Evolutionary conservation across 2,329 filamentous ascomycete species (phyloP).

Genomic region (Trichophyton mentagrophytes): DNA sequence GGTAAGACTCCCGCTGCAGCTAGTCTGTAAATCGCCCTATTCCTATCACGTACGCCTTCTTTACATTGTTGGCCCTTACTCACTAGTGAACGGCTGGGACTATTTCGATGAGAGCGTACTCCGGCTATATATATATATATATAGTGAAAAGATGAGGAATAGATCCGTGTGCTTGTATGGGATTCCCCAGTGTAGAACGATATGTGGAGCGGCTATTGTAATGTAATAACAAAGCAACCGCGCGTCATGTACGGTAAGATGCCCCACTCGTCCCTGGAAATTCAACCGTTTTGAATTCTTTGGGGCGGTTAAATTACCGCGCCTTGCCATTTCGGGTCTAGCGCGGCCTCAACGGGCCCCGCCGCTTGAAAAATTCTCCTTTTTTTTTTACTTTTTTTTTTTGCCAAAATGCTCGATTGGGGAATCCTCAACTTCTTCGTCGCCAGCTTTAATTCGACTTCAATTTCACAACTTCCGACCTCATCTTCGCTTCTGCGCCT

Average conservation of each 20-base stretch:
- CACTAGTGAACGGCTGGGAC: background rate
- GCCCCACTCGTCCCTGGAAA: constrained; percentile 6
- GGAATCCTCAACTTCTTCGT: background rate
- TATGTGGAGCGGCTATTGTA: background rate
- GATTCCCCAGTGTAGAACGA: background rate
- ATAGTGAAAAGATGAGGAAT: background rate
- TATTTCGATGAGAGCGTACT: no score
- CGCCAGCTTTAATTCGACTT: background rate
- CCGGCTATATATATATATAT: no score
- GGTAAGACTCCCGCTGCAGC: background rate
- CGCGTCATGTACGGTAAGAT: background rate
- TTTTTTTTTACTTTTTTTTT: constrained; percentile 3
- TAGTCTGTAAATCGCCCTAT: background rate
- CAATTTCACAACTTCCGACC: background rate
- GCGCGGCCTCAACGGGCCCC: constrained; percentile 1
- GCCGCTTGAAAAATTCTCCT: background rate
- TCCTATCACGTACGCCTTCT: background rate
- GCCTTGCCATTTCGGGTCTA: constrained; percentile 20
- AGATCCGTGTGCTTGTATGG: background rate
- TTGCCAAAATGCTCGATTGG: background rate
- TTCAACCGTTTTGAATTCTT: constrained; percentile 28
- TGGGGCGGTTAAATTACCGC: constrained; percentile 18
- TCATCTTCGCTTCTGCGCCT: background rate
- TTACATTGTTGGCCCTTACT: background rate
- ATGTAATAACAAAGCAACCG: background rate